A percentile compares a stretch with the other conserved stretches of the same genome.
Conservation (phyloP, 2,329 filamentous ascomycete species). For the Phoma sp. region DNA sequence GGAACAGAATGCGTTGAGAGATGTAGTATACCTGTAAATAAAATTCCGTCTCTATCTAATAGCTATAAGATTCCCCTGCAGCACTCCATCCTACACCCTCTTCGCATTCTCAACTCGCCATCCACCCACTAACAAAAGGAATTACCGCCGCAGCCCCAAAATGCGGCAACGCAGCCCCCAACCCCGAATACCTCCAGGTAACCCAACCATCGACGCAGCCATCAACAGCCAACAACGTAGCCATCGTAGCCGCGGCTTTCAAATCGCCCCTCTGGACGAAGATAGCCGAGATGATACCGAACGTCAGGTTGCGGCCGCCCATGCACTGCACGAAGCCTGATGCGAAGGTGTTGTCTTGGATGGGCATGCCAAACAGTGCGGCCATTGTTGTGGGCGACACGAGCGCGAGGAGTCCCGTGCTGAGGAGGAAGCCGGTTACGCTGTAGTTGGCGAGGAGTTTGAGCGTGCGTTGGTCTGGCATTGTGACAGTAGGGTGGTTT, state of each 20-base stretch:
- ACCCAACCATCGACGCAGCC: conserved; percentile 21
- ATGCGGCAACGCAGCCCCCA: conserved; percentile 15
- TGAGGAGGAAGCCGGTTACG: conserved; percentile 18
- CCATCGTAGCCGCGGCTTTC: conserved; percentile 18
- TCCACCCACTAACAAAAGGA: conserved; percentile 20
- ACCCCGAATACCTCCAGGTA: conserved; percentile 16
- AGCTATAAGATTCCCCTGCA: too few species aligned
- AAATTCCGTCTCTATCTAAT: too few species aligned
- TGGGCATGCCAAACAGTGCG: conserved; percentile 20
- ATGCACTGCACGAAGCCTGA: conserved; percentile 26
- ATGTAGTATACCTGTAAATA: too few species aligned
- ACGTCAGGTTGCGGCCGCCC: conserved; percentile 23
- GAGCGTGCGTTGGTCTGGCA: conserved; percentile 8
- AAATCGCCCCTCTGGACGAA: conserved; percentile 14
- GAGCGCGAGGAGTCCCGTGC: conserved; percentile 17
- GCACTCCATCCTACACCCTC: too few species aligned
- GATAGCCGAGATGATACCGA: conserved; percentile 19
- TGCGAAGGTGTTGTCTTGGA: conserved; percentile 18
- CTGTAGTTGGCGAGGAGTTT: conserved; percentile 22
- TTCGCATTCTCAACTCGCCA: conserved; percentile 5
- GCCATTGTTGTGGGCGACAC: conserved; percentile 21
- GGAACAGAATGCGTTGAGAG: too few species aligned
- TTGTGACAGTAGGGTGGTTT: background rate
- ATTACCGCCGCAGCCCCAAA: conserved; percentile 20
- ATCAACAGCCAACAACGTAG: conserved; percentile 20